A percentile compares a stretch with the other conserved stretches of the same genome.
Conservation (phyloP, 2,329 filamentous ascomycete species). For the Ophiognomonia clavigignenti-juglandacearum region DNA sequence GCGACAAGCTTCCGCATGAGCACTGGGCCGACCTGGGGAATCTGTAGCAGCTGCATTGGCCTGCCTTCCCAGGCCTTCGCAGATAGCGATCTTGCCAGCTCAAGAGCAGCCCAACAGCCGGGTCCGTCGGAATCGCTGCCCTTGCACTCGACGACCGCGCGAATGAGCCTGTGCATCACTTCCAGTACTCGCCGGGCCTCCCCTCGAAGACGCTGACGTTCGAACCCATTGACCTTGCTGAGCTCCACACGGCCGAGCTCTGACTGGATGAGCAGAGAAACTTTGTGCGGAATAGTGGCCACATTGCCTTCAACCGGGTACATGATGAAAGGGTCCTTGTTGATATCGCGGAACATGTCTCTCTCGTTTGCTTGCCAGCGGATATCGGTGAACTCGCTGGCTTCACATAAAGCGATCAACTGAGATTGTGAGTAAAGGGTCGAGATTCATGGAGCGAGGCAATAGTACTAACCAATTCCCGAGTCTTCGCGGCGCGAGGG, state of each 20-base stretch:
- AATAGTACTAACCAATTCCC: slow-evolving; percentile 57
- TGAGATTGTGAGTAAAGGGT: slow-evolving; percentile 29
- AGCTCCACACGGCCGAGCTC: slow-evolving; percentile 56
- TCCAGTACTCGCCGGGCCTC: slow-evolving; percentile 51
- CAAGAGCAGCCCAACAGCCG: slow-evolving; percentile 64
- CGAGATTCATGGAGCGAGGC: neutral
- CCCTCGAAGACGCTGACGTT: slow-evolving; percentile 1
- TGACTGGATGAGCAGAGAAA: slow-evolving; percentile 72
- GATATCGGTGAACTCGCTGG: slow-evolving; percentile 67
- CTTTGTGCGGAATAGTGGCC: slow-evolving; percentile 64
- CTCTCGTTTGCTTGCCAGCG: slow-evolving; percentile 68
- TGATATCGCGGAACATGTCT: slow-evolving; percentile 64
- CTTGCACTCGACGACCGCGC: slow-evolving; percentile 74
- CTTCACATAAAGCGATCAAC: slow-evolving; percentile 63
- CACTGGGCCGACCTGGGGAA: slow-evolving; percentile 72
- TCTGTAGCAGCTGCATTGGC: slow-evolving; percentile 74
- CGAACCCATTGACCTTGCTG: slow-evolving; percentile 32
- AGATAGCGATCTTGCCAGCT: slow-evolving; percentile 71
- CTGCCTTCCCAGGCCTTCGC: slow-evolving; percentile 79
- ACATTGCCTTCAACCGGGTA: slow-evolving; percentile 68
- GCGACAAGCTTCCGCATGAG: slow-evolving; percentile 69
- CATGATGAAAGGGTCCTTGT: slow-evolving; percentile 62
- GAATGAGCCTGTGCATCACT: slow-evolving; percentile 62
- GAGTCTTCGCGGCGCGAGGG: slow-evolving; percentile 53
- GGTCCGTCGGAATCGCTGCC: slow-evolving; percentile 54